Evolutionary conservation across 2,329 filamentous ascomycete species (phyloP).

Genomic region (Fusarium penzigii): DNA sequence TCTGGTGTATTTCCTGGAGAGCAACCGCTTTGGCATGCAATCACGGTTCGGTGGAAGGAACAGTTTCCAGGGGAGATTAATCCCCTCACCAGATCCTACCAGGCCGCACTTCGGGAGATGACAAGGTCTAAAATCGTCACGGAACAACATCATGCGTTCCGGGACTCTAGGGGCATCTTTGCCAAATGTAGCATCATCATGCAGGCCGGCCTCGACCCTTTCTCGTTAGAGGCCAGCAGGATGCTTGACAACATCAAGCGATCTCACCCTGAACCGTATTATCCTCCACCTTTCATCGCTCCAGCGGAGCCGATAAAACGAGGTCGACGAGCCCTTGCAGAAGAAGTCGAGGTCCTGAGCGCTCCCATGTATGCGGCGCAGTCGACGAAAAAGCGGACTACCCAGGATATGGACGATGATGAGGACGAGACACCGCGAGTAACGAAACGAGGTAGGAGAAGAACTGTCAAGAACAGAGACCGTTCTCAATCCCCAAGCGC

Average conservation of each 20-base stretch:
- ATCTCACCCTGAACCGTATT: conserved; percentile 40
- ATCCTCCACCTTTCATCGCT: conserved; percentile 27
- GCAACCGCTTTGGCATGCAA: conserved; percentile 49
- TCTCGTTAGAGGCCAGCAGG: conserved; percentile 41
- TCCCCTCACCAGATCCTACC: conserved; percentile 42
- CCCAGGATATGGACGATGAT: conserved; percentile 25
- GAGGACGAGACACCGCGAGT: conserved; percentile 14
- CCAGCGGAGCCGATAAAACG: conserved; percentile 25
- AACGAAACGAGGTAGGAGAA: conserved; percentile 26
- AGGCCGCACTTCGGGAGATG: conserved; percentile 41
- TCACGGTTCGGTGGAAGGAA: conserved; percentile 47
- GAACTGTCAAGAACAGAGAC: conserved; percentile 9
- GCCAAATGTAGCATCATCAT: conserved; percentile 48
- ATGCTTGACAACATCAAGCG: conserved; percentile 51
- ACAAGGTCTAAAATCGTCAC: conserved; percentile 36
- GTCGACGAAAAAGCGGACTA: conserved; percentile 34
- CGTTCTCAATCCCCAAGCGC: conserved; percentile 1
- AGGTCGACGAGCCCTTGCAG: conserved; percentile 40
- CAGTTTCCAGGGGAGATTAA: conserved; percentile 41
- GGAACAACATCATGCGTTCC: conserved; percentile 48
- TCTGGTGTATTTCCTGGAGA: conserved; percentile 54
- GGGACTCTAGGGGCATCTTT: conserved; percentile 42
- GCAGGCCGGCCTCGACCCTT: conserved; percentile 43
- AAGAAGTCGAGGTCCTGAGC: conserved; percentile 49
- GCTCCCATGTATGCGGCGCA: conserved; percentile 53